A percentile compares a stretch with the other conserved stretches of the same genome.
Conservation (phyloP, 2,329 filamentous ascomycete species). For the Cladosporium phlei region DNA sequence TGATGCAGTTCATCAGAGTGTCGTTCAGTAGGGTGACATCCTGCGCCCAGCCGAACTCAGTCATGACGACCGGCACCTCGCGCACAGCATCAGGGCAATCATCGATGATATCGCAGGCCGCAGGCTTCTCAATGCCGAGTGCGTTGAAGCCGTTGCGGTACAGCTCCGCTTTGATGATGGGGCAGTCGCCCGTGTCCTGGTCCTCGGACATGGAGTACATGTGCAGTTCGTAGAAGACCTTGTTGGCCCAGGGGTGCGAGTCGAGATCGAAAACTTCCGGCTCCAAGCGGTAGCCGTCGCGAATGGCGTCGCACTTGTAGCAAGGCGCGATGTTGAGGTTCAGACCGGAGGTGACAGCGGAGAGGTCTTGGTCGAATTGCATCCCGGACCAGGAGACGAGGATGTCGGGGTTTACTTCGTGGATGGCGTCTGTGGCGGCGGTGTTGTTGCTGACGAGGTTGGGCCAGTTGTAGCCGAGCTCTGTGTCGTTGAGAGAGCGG, state of each 20-base stretch:
- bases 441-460: constrained; percentile 24
- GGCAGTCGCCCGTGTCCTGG: constrained; percentile 42
- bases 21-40: constrained; percentile 39
- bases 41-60: constrained; percentile 36
- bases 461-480: constrained; percentile 23
- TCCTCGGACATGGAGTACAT: constrained; percentile 36
- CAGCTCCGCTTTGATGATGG: constrained; percentile 45
- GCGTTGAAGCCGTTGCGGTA: constrained; percentile 51
- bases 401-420: constrained; percentile 22
- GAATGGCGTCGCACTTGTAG: constrained; percentile 38
- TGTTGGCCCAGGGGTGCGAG: constrained; percentile 45
- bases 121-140: constrained; percentile 32
- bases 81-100: constrained; percentile 33
- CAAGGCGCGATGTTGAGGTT: constrained; percentile 36
- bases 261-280: constrained; percentile 45
- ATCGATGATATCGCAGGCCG: constrained; percentile 33
- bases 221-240: constrained; percentile 46
- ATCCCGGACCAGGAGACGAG: constrained; percentile 24
- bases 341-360: constrained; percentile 30
- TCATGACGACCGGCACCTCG: constrained; percentile 35
- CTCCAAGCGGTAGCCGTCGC: constrained; percentile 41
- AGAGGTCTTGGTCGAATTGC: constrained; percentile 25
- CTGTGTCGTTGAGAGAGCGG: constrained; percentile 21
- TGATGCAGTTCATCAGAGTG: constrained; percentile 45
- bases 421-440: constrained; percentile 23